Percentiles rank a stretch among this genome's conserved stretches.
Conservation (phyloP, 148 eudicot genomes). For the Limonium bicolor region DNA sequence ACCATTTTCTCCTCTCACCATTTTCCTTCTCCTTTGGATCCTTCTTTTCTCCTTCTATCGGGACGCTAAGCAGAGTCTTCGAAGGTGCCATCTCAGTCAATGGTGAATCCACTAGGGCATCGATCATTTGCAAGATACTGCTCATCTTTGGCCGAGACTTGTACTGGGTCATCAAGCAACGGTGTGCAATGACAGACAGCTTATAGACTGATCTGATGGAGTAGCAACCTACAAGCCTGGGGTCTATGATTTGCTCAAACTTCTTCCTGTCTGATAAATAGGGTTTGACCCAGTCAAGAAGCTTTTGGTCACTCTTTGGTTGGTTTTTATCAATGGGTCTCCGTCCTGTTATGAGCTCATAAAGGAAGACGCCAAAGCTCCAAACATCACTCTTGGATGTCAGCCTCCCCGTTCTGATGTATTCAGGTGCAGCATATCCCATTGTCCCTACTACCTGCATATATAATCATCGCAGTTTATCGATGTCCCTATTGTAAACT, state of each 20-base stretch:
- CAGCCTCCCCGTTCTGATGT: slow-evolving; percentile 77
- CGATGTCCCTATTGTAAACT: too few relatives aligned
- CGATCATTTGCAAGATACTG: slow-evolving; percentile 63
- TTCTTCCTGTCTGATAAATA: slow-evolving; percentile 57
- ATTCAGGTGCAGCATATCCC: slow-evolving; percentile 98
- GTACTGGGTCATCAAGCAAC: slow-evolving; percentile 55
- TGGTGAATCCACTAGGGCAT: slow-evolving; percentile 28
- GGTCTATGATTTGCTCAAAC: slow-evolving; percentile 61
- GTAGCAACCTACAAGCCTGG: slow-evolving; percentile 46
- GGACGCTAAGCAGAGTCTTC: slow-evolving; percentile 14
- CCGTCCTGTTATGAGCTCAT: slow-evolving; percentile 87
- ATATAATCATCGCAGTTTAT: neutral
- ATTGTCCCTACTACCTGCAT: slow-evolving; percentile 77
- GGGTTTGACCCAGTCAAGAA: slow-evolving; percentile 79
- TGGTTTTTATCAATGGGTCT: slow-evolving; percentile 68
- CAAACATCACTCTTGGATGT: slow-evolving; percentile 82
- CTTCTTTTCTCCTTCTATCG: slow-evolving; percentile 6
- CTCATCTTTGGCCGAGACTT: slow-evolving; percentile 89
- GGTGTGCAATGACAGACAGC: slow-evolving; percentile 59
- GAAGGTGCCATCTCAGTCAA: slow-evolving; percentile 17
- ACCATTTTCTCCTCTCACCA: slow-evolving; percentile 14
- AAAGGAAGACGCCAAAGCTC: slow-evolving; percentile 90
- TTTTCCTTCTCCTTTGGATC: slow-evolving; percentile 13
- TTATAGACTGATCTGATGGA: slow-evolving; percentile 48
- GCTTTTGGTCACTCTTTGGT: slow-evolving; percentile 78